A percentile compares a stretch with the other conserved stretches of the same genome.
These are phyloP conservation scores for Dimargaris cristalligena DNA, from an alignment of 192 early-diverging fungal species.

Conservation along the genomic window DNA sequence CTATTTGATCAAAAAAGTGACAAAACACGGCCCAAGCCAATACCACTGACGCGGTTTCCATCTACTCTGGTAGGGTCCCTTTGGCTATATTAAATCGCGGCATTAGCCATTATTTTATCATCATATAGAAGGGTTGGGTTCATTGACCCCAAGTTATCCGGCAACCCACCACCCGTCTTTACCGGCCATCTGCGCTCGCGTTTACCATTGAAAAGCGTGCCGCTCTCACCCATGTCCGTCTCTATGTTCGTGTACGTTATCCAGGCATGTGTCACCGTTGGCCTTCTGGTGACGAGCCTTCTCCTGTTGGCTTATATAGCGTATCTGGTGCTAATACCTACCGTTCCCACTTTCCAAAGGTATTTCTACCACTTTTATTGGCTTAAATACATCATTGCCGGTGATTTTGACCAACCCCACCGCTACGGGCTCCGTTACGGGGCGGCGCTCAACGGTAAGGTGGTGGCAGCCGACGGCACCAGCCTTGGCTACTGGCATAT, in stretches of 20 bases:
- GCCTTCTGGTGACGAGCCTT: neutral
- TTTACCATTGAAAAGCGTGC: too few relatives aligned
- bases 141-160: too few relatives aligned
- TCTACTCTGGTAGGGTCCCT: too few relatives aligned
- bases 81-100: too few relatives aligned
- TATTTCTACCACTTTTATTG: slow-evolving; percentile 7
- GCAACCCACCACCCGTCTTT: too few relatives aligned
- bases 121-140: too few relatives aligned
- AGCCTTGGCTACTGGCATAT: slow-evolving; percentile 7
- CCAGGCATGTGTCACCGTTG: neutral
- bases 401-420: slow-evolving; percentile 6
- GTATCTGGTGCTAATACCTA: neutral
- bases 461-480: neutral
- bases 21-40: too few relatives aligned
- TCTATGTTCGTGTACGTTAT: neutral
- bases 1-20: too few relatives aligned
- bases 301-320: neutral
- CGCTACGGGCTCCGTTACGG: neutral
- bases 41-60: too few relatives aligned
- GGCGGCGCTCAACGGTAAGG: neutral
- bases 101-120: too few relatives aligned
- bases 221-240: too few relatives aligned
- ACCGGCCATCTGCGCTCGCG: too few relatives aligned
- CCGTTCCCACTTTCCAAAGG: neutral
- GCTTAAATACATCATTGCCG: neutral